Conservation (phyloP, 306 rosid genomes). For the Vicia faba region DNA sequence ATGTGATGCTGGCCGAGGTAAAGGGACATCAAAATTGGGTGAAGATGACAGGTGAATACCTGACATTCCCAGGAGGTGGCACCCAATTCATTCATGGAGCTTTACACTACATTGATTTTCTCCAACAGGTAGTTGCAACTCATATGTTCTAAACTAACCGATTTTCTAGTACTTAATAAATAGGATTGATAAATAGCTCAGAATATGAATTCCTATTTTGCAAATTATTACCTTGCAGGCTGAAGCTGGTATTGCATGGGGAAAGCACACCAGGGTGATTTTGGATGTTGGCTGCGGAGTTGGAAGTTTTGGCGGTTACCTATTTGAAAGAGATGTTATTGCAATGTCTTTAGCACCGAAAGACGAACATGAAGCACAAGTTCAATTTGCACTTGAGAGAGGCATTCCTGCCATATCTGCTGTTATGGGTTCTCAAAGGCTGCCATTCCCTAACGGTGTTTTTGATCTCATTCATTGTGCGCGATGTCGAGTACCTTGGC, state of each 20-base stretch:
- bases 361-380: constrained; percentile 97
- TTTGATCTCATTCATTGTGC: constrained; percentile 83
- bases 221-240: constrained; percentile 48
- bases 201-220: not conserved
- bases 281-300: constrained; percentile 97
- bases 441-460: constrained; percentile 77
- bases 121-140: constrained; percentile 58
- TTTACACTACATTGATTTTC: constrained; percentile 81
- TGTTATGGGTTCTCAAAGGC: constrained; percentile 93
- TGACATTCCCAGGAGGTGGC: constrained; percentile 95
- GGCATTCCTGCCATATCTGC: constrained; percentile 95
- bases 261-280: constrained; percentile 69
- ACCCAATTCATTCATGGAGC: constrained; percentile 96
- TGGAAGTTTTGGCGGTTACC: constrained; percentile 89
- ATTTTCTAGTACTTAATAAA: not conserved
- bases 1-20: constrained; percentile 68
- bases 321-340: constrained; percentile 80
- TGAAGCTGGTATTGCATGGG: constrained; percentile 72
- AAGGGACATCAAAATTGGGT: constrained; percentile 99
- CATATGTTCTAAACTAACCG: not conserved
- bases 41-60: constrained; percentile 80
- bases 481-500: constrained; percentile 96
- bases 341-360: constrained; percentile 95
- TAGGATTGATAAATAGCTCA: not conserved
- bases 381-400: constrained; percentile 91